These are phyloP conservation scores for Thielaviopsis ethacetica DNA, from an alignment of 2,329 filamentous ascomycete species.

Conservation along the genomic window DNA sequence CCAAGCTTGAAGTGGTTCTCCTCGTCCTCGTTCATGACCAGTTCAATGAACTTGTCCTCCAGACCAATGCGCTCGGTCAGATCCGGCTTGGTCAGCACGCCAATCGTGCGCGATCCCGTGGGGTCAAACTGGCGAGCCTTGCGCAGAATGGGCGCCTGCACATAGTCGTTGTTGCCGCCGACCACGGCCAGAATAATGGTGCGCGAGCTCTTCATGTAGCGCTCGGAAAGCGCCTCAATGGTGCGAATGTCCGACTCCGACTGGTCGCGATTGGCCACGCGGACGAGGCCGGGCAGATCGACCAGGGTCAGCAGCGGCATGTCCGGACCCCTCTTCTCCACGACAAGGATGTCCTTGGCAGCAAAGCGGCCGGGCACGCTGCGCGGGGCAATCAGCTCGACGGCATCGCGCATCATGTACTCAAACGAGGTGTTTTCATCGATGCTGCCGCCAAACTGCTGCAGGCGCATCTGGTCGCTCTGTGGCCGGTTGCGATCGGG, in stretches of 20 bases:
- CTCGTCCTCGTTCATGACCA: constrained; percentile 32
- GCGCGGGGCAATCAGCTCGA: constrained; percentile 33
- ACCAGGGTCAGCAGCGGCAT: constrained; percentile 44
- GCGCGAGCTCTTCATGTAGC: constrained; percentile 38
- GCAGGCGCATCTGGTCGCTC: constrained; percentile 29
- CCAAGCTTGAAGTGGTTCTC: constrained; percentile 34
- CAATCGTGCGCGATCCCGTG: constrained; percentile 31
- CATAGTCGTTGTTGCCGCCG: constrained; percentile 38
- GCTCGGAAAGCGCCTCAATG: constrained; percentile 33
- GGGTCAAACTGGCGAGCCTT: constrained; percentile 35
- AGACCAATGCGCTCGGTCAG: constrained; percentile 35
- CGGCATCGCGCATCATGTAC: constrained; percentile 32
- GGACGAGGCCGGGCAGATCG: constrained; percentile 43
- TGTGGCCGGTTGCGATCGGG: constrained; percentile 32
- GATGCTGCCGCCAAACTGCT: constrained; percentile 31
- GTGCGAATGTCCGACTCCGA: constrained; percentile 35
- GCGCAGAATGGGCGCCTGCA: constrained; percentile 33
- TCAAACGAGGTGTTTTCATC: constrained; percentile 30
- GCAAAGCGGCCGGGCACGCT: constrained; percentile 34
- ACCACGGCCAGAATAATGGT: constrained; percentile 40
- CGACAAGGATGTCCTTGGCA: constrained; percentile 35
- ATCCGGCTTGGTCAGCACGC: constrained; percentile 36
- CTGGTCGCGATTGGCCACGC: constrained; percentile 35
- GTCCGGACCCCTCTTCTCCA: constrained; percentile 42
- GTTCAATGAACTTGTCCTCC: constrained; percentile 37